A percentile compares a stretch with the other conserved stretches of the same genome.
phyloP scores from a whole-genome alignment of 2,329 filamentous ascomycete species.

The Trichoderma atrobrunneum region DNA sequence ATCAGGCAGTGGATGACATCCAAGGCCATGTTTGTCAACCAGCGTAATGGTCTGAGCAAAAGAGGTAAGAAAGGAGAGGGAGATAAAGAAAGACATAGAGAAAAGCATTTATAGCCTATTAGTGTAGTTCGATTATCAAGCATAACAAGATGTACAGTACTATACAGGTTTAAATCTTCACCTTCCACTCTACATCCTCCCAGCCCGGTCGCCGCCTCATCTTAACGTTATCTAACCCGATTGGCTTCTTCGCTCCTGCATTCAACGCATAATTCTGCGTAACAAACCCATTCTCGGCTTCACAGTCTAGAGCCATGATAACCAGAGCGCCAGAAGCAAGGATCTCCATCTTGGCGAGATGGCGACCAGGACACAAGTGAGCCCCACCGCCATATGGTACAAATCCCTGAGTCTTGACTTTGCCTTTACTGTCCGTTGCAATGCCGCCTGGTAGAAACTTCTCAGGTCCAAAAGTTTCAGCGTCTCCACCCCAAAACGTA shows the following conservation, averaged over 20 bases:
- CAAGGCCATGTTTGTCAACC: neutral
- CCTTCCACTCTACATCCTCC: neutral
- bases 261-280: neutral
- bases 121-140: neutral
- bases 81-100: neutral
- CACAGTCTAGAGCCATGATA: neutral
- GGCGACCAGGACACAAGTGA: slow-evolving; percentile 5
- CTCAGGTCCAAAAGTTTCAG: neutral
- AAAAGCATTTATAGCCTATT: neutral
- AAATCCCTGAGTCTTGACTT: neutral
- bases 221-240: neutral
- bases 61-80: neutral
- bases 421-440: neutral
- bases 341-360: slow-evolving; percentile 9
- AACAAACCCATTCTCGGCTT: neutral
- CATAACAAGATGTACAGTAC: neutral
- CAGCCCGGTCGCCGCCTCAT: neutral
- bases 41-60: neutral
- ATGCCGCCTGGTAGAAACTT: neutral
- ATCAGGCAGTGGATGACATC: no score
- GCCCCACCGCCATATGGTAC: slow-evolving; percentile 4
- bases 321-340: neutral
- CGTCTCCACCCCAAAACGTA: slow-evolving; percentile 1
- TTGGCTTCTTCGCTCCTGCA: neutral
- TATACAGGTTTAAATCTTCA: neutral